phyloP scores from a whole-genome alignment of 176 grass and related monocot genomes.

The Ensete glaucum region DNA sequence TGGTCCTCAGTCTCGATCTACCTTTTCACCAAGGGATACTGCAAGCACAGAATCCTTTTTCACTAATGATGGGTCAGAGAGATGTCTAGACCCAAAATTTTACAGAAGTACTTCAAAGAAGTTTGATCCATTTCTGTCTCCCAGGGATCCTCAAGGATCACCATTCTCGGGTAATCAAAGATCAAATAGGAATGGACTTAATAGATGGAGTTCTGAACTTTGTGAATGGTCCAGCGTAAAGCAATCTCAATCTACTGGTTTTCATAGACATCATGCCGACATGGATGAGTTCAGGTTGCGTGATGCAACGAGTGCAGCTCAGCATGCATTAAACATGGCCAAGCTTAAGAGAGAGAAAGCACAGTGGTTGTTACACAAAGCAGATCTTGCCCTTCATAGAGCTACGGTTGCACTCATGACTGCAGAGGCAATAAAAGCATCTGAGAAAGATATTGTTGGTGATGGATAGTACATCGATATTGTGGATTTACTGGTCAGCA shows the following conservation, averaged over 20 bases:
- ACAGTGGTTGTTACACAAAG: conserved; percentile 67
- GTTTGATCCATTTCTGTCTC: conserved; percentile 33
- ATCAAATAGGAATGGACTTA: conserved; percentile 23
- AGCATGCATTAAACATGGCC: conserved; percentile 60
- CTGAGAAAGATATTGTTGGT: conserved; percentile 28
- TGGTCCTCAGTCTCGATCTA: conserved; percentile 38
- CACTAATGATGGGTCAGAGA: conserved; percentile 38
- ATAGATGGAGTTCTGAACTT: conserved; percentile 32
- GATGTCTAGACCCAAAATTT: conserved; percentile 35
- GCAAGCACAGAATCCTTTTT: conserved; percentile 38
- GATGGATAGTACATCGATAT: conserved; percentile 19
- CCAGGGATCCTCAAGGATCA: conserved; percentile 41
- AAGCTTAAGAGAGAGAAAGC: conserved; percentile 86
- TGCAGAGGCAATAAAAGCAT: conserved; percentile 58
- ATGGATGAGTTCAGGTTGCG: conserved; percentile 61
- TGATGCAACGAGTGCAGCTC: conserved; percentile 51
- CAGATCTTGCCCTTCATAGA: conserved; percentile 70
- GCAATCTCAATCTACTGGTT: conserved; percentile 24
- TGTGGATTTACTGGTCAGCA: not conserved
- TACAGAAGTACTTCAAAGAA: conserved; percentile 41
- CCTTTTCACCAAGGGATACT: conserved; percentile 51
- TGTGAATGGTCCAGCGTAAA: conserved; percentile 41
- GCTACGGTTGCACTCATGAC: conserved; percentile 64
- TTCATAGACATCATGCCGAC: conserved; percentile 35
- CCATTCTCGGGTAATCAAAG: conserved; percentile 50